A percentile compares a stretch with the other conserved stretches of the same genome.
Conservation (phyloP, 371 early-diverging fungal species). For the Rhizopus sp. region DNA sequence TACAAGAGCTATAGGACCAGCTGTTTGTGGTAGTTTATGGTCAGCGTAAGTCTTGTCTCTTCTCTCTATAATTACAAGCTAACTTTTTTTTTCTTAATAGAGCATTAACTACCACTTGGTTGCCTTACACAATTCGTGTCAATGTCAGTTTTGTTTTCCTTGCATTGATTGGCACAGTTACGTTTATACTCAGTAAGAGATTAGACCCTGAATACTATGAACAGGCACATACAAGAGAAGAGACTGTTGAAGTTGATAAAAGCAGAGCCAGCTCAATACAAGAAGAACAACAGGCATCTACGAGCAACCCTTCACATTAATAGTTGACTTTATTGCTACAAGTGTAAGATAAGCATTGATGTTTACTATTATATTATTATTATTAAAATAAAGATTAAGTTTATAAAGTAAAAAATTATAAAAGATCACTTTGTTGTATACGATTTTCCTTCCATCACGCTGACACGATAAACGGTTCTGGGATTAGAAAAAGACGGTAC, state of each 20-base stretch:
- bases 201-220: slow-evolving; percentile 27
- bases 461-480: not conserved
- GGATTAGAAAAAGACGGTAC: slow-evolving; percentile 8
- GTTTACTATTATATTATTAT: too few species aligned
- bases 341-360: too few species aligned
- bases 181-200: slow-evolving; percentile 24
- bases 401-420: too few species aligned
- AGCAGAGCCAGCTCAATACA: too few species aligned
- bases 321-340: too few species aligned
- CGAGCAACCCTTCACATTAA: too few species aligned
- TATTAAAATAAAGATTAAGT: too few species aligned
- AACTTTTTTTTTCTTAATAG: slow-evolving; percentile 10
- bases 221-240: slow-evolving; percentile 28
- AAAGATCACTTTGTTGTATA: not conserved
- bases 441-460: not conserved
- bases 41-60: slow-evolving; percentile 29
- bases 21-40: slow-evolving; percentile 48
- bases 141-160: slow-evolving; percentile 31
- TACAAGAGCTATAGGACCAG: slow-evolving; percentile 46
- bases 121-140: slow-evolving; percentile 33
- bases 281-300: too few species aligned
- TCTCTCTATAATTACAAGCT: not conserved
- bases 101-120: slow-evolving; percentile 22
- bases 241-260: slow-evolving; percentile 17
- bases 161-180: slow-evolving; percentile 23